phyloP scores from a whole-genome alignment of 2,329 filamentous ascomycete species.

The Neofusicoccum parvum region DNA sequence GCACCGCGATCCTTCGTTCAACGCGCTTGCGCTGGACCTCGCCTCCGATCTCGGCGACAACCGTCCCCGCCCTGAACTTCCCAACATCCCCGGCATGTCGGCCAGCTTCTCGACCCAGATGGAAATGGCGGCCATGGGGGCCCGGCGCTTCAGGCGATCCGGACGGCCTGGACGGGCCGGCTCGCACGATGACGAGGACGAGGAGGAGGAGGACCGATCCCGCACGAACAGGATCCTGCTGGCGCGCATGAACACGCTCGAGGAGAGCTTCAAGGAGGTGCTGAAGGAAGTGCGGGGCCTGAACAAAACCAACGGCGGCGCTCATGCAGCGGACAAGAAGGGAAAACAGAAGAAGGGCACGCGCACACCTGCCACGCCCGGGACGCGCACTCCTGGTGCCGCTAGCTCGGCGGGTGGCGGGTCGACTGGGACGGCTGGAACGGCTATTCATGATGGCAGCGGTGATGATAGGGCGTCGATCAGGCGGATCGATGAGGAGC shows the following conservation, averaged over 20 bases:
- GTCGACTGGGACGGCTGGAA: background rate
- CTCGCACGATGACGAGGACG: background rate
- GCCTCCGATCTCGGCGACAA: constrained; percentile 73
- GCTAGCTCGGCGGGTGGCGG: background rate
- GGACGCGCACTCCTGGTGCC: background rate
- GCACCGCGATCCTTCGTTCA: constrained; percentile 63
- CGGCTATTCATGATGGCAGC: background rate
- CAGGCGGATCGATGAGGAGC: background rate
- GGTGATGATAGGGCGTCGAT: constrained; percentile 2
- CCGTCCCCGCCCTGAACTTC: constrained; percentile 46
- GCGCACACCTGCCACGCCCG: background rate
- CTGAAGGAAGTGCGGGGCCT: constrained; percentile 74
- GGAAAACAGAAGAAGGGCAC: constrained; percentile 8
- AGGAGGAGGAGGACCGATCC: constrained; percentile 34
- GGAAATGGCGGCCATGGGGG: constrained; percentile 35
- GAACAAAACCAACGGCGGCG: constrained; percentile 31
- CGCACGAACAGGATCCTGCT: constrained; percentile 72
- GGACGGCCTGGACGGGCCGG: background rate
- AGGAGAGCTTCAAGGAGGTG: constrained; percentile 89
- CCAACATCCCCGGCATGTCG: constrained; percentile 61
- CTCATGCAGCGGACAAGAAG: background rate
- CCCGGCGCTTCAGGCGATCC: constrained; percentile 10
- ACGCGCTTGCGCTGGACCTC: constrained; percentile 63
- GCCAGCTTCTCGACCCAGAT: constrained; percentile 77
- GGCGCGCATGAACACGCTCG: constrained; percentile 87